Percentiles rank a stretch among this genome's conserved stretches.
Conservation (phyloP, 2,329 filamentous ascomycete genomes). For the Aspergillus latus region DNA sequence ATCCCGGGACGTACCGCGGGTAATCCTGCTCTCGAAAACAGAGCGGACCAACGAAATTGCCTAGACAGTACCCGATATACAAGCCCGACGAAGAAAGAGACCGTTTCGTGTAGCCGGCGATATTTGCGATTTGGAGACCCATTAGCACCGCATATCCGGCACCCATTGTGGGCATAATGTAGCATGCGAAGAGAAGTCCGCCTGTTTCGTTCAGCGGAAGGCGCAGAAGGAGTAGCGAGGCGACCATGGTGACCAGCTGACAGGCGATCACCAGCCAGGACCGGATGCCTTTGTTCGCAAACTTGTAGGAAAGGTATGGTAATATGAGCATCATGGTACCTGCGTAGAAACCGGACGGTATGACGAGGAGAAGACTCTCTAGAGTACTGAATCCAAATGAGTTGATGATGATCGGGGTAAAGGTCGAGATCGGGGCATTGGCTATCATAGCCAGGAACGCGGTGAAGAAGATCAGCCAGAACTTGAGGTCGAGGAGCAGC, state of each 20-base stretch:
- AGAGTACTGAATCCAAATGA: slow-evolving; percentile 47
- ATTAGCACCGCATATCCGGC: slow-evolving; percentile 54
- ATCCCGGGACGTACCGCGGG: slow-evolving; percentile 43
- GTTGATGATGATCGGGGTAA: slow-evolving; percentile 48
- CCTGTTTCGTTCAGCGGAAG: slow-evolving; percentile 45
- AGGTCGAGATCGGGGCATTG: slow-evolving; percentile 48
- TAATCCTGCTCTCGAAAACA: slow-evolving; percentile 44
- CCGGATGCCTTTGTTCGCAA: slow-evolving; percentile 18
- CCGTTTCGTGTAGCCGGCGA: slow-evolving; percentile 54
- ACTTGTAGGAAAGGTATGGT: slow-evolving; percentile 44
- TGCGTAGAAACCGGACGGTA: slow-evolving; percentile 42
- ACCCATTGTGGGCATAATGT: slow-evolving; percentile 48
- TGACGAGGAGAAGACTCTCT: slow-evolving; percentile 45
- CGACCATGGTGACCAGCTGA: slow-evolving; percentile 44
- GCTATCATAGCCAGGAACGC: slow-evolving; percentile 45
- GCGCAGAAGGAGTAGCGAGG: slow-evolving; percentile 46
- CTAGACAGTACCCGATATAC: slow-evolving; percentile 54
- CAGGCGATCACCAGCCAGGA: slow-evolving; percentile 44
- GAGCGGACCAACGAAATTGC: slow-evolving; percentile 49
- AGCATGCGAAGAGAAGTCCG: slow-evolving; percentile 50
- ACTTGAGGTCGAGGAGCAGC: slow-evolving; percentile 12
- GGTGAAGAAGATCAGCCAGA: slow-evolving; percentile 35
- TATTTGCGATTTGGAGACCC: slow-evolving; percentile 52
- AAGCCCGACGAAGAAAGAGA: slow-evolving; percentile 51
- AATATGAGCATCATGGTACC: slow-evolving; percentile 43